Evolutionary conservation across 192 early-diverging fungal species (phyloP), one percentile per base, ranked within the genome.

Genomic region (Coemansia umbellata): DNA sequence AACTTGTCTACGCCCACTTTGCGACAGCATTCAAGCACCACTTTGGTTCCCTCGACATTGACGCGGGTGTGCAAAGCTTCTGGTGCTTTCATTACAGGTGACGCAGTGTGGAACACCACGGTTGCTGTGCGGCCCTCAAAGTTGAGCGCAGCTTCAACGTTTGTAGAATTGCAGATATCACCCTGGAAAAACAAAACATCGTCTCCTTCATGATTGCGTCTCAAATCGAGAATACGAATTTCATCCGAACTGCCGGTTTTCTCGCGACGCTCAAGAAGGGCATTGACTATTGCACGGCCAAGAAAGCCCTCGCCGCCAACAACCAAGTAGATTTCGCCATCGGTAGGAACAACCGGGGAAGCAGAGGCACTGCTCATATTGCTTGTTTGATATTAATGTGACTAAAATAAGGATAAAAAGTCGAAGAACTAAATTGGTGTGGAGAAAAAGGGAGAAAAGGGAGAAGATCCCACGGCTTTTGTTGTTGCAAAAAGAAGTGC

Each of bases 251-350:
- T 57, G 32, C 49, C 51, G 2, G 55, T 60, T 18, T 27, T 26
- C 10, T 33, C 18, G 14, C 61, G 62, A 28, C 82, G 70, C 18
- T 69, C 80, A n/a, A 87, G 71, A 9, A 98, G 85, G 35, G 86
- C 80, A 2, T 84, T 63, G 40, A 89, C 84, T 19, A 95, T 85
- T 50, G 83, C 80, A 8, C 85, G 76, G 28, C 91, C 93, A 19
- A 95, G 82, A 69, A 95, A 95, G 6, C 91, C 90, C 58, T 91
- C 85, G 47, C 93, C 90, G 33, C 93, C 91, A 42, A 92, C 86
- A 26, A 94, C 82, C 0, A 94, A 70, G 49, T 83, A 89, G 8
- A 75, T 27, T 26, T 69, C 53, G 53, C 45, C 37, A 17, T 74
- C 43, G 4, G 43, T 11, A 10, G 43, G 43, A 11, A 27, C 43